A percentile compares a stretch with the other conserved stretches of the same genome.
These are phyloP conservation scores for Ophiostoma perfectum DNA, from an alignment of 2,329 filamentous ascomycete genomes.

Conservation along the genomic window DNA sequence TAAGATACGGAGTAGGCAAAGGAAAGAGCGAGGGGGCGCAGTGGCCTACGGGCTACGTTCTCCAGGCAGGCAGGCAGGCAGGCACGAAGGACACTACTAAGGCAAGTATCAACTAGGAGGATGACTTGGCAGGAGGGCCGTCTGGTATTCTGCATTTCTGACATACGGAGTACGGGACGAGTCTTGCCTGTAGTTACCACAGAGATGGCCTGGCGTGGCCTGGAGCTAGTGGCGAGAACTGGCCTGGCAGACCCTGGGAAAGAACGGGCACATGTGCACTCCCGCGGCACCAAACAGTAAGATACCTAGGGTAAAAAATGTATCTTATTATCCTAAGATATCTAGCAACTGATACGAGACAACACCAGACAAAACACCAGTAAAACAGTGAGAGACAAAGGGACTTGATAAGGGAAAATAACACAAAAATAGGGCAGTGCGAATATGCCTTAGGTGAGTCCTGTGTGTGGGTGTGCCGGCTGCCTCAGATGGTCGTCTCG, in stretches of 20 bases:
- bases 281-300: background rate
- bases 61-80: too few relatives aligned
- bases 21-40: too few relatives aligned
- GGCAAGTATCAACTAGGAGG: background rate
- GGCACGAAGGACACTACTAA: too few relatives aligned
- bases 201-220: conserved; percentile 8
- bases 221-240: conserved; percentile 4
- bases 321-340: background rate
- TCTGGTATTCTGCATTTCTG: background rate
- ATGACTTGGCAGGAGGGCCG: background rate
- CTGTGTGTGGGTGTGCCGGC: background rate
- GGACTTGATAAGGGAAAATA: too few relatives aligned
- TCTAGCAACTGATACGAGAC: background rate
- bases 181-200: conserved; percentile 13
- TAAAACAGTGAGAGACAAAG: background rate
- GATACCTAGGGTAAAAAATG: background rate
- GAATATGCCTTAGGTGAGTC: background rate
- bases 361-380: background rate
- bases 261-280: background rate
- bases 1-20: too few relatives aligned
- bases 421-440: background rate
- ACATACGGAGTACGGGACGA: background rate
- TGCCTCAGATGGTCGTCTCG: background rate
- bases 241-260: conserved; percentile 1
- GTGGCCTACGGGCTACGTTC: too few relatives aligned